Evolutionary conservation across 2,329 filamentous ascomycete species (phyloP), one percentile per base, ranked within the genome.

Genomic region (Monosporascus sp.): DNA sequence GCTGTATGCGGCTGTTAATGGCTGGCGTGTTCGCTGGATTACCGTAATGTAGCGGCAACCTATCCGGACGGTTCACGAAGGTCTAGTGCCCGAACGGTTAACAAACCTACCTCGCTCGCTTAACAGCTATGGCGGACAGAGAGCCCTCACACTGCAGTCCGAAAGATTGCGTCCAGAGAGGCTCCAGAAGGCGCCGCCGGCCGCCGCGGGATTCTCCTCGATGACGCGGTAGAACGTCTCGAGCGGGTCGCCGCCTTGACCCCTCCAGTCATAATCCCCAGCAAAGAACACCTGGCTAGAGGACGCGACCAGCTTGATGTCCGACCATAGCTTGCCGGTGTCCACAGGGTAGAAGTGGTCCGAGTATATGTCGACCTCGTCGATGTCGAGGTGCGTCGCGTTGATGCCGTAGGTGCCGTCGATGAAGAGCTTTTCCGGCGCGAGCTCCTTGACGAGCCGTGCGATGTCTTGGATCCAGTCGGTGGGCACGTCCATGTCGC

Each of bases 351-450:
- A 79, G 62, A 71, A 78, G 58, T 79, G 76, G 59, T 79, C 68
- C 16, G 72, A 76, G 61, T 72, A 76, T 26, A 78, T 71, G 56
- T 79, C 76, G 3, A 79, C 65, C 56, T 74, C 73, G 5, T 67
- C 53, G 40, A 78, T 69, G 19, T 31, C 56, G 20, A 79, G 65
- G 59, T 78, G 74, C 7, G 69, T 71, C 50, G 56, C 59, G 62
- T 77, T 77, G 52, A 79, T 64, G n/a, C 76, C 76, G 54, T 75
- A 77, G 14, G 73, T 77, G 48, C 76, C 76, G 56, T 78, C 75
- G 24, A 77, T 65, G 52, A 76, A 64, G 8, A 79, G 68, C 60
- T 78, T 79, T 14, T 65, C 57, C 0, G 75, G 76, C 16, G 71
- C 74, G 48, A 76, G 64, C 6, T 58, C 48, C 62, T 78, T 78